Percentiles rank a stretch among this genome's conserved stretches.
Evolutionary conservation across 164 flowering plant genomes (phyloP).

Genomic region (Kingdonia uniflora): DNA sequence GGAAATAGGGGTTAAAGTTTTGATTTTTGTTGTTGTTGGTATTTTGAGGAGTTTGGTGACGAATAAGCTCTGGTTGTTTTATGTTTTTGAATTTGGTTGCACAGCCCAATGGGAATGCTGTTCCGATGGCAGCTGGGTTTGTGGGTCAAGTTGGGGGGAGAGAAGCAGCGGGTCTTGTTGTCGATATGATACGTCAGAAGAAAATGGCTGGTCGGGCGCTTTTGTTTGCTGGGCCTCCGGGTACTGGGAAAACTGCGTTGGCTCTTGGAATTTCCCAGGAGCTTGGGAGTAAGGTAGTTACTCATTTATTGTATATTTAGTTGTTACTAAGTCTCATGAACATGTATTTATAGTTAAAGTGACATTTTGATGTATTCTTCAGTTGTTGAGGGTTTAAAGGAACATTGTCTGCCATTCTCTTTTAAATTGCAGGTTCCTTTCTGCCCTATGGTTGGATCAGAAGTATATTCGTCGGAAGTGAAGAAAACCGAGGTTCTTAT

Average conservation of each 20-base stretch:
- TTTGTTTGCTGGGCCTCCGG: conserved; percentile 96
- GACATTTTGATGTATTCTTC: no score
- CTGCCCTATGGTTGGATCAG: conserved; percentile 99
- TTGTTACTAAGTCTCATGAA: not conserved
- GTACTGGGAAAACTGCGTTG: conserved; percentile 96
- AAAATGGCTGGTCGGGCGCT: conserved; percentile 98
- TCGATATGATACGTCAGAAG: conserved; percentile 88
- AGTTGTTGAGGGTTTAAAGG: not conserved
- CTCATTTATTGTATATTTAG: not conserved
- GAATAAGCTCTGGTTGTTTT: not conserved
- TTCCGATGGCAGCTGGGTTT: conserved; percentile 81
- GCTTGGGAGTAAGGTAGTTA: conserved; percentile 95
- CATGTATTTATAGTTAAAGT: no score
- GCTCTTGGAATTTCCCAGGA: conserved; percentile 94
- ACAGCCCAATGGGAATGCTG: conserved; percentile 66
- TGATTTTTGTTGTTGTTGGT: not conserved
- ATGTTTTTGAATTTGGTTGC: not conserved
- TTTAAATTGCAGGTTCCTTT: conserved; percentile 71
- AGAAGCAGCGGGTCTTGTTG: conserved; percentile 93
- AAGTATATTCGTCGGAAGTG: conserved; percentile 96
- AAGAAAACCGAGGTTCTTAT: conserved; percentile 97
- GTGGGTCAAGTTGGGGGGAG: conserved; percentile 86
- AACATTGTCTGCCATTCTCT: not conserved
- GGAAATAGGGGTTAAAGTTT: conserved; percentile 5
- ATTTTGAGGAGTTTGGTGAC: not conserved